A percentile compares a stretch with the other conserved stretches of the same genome.
phyloP scores from a whole-genome alignment of 2,329 filamentous ascomycete genomes.

The Colletotrichum liaoningense region DNA sequence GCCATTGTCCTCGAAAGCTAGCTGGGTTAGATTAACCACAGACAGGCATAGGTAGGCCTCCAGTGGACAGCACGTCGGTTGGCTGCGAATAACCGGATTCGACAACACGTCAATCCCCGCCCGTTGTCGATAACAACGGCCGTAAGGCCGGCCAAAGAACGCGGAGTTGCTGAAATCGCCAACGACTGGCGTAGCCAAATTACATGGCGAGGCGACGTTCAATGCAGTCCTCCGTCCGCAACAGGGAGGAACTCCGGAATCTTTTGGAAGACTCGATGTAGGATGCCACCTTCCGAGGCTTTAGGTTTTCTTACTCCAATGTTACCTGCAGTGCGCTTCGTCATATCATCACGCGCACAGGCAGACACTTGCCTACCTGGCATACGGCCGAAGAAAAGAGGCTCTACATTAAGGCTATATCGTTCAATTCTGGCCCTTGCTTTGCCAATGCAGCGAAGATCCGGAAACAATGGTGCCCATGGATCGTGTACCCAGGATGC shows the following conservation, averaged over 20 bases:
- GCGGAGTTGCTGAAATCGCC: background rate
- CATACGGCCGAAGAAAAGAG: background rate
- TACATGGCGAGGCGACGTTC: background rate
- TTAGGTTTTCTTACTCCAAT: background rate
- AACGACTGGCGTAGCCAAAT: background rate
- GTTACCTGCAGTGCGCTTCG: background rate
- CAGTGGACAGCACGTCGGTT: background rate
- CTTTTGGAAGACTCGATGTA: background rate
- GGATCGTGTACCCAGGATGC: background rate
- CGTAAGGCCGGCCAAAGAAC: background rate
- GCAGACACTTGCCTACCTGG: background rate
- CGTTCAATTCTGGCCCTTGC: background rate
- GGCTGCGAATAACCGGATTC: background rate
- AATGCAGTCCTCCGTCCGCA: background rate
- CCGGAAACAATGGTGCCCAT: background rate
- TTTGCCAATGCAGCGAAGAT: background rate
- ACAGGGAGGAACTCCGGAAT: background rate
- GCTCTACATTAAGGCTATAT: background rate
- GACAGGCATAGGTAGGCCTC: background rate
- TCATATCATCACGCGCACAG: background rate
- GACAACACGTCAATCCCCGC: background rate
- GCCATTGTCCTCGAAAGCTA: background rate
- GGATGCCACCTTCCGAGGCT: background rate
- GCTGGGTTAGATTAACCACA: background rate
- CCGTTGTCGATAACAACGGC: background rate